Base-by-base conservation (phyloP, 2,329 filamentous ascomycete species). In the Beauveria sp. region DNA sequence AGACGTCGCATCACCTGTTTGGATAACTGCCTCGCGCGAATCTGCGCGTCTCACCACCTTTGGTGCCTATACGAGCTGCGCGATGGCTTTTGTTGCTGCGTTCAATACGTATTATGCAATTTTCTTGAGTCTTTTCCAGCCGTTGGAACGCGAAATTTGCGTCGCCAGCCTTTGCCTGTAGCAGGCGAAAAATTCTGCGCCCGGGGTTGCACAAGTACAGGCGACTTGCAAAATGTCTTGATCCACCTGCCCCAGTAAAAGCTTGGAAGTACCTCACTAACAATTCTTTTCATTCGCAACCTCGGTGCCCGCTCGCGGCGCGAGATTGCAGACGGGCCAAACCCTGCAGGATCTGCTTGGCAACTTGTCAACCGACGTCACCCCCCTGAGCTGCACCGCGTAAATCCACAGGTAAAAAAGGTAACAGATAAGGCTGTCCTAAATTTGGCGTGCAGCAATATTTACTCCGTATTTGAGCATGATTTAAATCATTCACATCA, bases 231-330 rank as follows among this genome's bases (percentile, higher is more conserved):
- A 38, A 16, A 16, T 50, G 34, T 34, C 43, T 50, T 43, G n/a
- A 34, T 24, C 48, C 48, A n/a, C 28, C 10, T 2, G 53, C 16
- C 45, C 48, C 60, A 43, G 5, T 46, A 51, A 51, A 56, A 52
- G 8, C 3, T 1, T 52, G 45, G 46, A 59, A 67, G 74, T 76
- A 75, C 67, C 70, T 50, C 73, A 64, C 67, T 76, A 76, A 76
- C 74, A 76, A 75, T 75, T 74, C 69, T 53, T 57, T 58, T 46
- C 55, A 38, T 14, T 59, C 53, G 50, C 43, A 28, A 46, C 45
- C 49, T 59, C 34, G 56, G 31, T 7, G 31, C 22, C 20, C 10
- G 20, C 42, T 45, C 24, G 20, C 28, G 14, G 8, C 28, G 43
- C 24, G 45, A 58, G 31, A 58, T 50, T 59, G 24, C 38, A 28